Percentiles rank a stretch among this genome's conserved stretches.
Conservation (phyloP, 2,329 filamentous ascomycete species). For the Aspergillus aculeatinus region DNA sequence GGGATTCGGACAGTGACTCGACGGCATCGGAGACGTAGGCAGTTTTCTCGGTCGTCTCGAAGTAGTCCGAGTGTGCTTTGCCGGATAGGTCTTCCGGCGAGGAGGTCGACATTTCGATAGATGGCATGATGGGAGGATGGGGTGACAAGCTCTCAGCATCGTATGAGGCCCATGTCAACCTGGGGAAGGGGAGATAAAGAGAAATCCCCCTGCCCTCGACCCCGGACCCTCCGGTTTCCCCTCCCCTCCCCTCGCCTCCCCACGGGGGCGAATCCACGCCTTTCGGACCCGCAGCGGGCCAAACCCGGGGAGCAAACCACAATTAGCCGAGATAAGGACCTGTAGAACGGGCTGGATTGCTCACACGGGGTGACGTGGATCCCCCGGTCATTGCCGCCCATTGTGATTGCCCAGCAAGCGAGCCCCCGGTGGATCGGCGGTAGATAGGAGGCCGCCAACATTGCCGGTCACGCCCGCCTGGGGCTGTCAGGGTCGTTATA, state of each 20-base stretch:
- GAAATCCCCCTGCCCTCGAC: neutral
- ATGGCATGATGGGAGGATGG: neutral
- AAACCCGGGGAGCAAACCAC: neutral
- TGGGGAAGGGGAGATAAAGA: neutral
- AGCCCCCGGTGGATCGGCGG: slow-evolving; percentile 2
- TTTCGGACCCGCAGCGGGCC: neutral
- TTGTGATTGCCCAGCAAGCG: neutral
- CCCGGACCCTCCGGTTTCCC: neutral
- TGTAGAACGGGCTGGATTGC: neutral
- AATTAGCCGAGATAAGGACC: neutral
- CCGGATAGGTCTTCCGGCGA: neutral
- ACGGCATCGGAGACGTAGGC: neutral
- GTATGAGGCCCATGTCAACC: neutral
- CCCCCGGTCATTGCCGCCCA: too few relatives aligned
- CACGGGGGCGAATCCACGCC: neutral
- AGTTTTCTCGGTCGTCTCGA: slow-evolving; percentile 1
- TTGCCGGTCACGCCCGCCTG: neutral
- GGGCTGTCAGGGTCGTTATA: neutral
- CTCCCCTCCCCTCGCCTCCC: neutral
- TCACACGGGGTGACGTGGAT: neutral
- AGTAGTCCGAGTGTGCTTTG: neutral
- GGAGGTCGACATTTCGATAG: neutral
- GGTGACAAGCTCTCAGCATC: neutral
- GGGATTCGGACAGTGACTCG: neutral
- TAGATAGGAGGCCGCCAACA: neutral